These are phyloP conservation scores for Liquidambar formosana DNA, from an alignment of 164 flowering plant genomes.

Conservation along the genomic window DNA sequence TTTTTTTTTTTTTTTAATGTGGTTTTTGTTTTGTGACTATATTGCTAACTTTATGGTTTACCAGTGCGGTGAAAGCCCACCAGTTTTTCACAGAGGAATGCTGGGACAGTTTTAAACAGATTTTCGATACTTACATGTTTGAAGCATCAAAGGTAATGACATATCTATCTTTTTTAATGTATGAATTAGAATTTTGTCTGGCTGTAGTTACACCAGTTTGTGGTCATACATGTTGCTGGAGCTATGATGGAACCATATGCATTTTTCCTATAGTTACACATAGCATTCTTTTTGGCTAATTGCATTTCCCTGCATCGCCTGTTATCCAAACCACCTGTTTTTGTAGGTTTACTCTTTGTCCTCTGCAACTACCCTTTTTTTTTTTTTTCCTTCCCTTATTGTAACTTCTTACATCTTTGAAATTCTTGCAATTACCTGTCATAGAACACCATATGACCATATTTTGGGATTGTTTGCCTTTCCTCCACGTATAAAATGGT, in stretches of 20 bases:
- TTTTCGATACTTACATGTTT: conserved; percentile 80
- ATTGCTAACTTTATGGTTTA: conserved; percentile 27
- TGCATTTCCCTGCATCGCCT: background rate
- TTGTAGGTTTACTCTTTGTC: background rate
- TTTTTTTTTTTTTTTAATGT: background rate
- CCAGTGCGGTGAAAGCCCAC: conserved; percentile 90
- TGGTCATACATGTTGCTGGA: background rate
- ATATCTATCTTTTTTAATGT: background rate
- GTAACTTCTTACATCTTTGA: background rate
- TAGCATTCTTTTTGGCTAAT: background rate
- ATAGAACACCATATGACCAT: background rate
- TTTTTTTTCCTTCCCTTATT: no score
- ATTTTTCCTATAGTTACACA: background rate
- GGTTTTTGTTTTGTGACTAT: conserved; percentile 22
- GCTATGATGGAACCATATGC: background rate
- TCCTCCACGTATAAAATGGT: no score
- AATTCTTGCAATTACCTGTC: background rate
- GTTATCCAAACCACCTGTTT: background rate
- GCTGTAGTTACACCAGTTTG: background rate
- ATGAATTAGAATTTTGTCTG: background rate
- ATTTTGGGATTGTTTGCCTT: no score
- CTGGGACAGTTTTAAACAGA: conserved; percentile 87
- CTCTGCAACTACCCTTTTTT: background rate
- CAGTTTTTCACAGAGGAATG: conserved; percentile 83
- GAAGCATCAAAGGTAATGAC: conserved; percentile 83